Base-by-base conservation (phyloP, 106 monocot species). In the Dactylorhiza incarnata region DNA sequence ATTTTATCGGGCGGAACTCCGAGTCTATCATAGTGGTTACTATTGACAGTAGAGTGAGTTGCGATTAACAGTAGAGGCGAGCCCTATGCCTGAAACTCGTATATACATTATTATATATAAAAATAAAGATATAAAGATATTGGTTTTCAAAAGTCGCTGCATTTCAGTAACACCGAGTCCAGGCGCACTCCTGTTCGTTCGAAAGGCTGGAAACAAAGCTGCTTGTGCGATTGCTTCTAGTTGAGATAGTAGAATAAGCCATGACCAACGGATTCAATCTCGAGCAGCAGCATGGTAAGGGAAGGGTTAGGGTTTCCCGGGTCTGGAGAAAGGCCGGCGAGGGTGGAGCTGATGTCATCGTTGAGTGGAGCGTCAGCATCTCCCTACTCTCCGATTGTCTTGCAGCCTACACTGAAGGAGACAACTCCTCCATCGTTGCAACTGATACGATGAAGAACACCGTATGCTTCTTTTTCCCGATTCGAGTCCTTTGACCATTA, bases 381-480 rank as follows among this genome's bases (percentile, higher is more conserved):
- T 85, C 85, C 75, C 90, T 96, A 72, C 61, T 85, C 81, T 93
- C 95, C 73, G 93, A 93, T 66, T 96, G 95, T 77, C 85, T 89
- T 37, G 83, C 86, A 11, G 79, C 95, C 56, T 96, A 90, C 85
- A 86, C 83, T 47, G 73, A 68, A 17, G 86, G 61, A 81, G 90
- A 96, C 78, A 96, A 96, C 76, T 91, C 95, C 73, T 73, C 85
- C 81, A 87, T 96, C 82, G 93, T 96, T 54, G 95, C 95, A 69
- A 96, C 95, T 24, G 95, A 96, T 47, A 83, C 93, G 74, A 96
- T 96, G 73, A 96, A 96, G 84, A 96, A 96, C 85, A 93, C 95
- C 45, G 95, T 95, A 78, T 82, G 75, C 17, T 59, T 45, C 10
- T 54, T 9, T 4, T 58, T 13, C 48, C 19, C 58, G 53, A 10